Evolutionary conservation across 768 basidiomycete genomes (phyloP), one percentile per base, ranked within the genome.

Genomic region (Lactifluus volemus): DNA sequence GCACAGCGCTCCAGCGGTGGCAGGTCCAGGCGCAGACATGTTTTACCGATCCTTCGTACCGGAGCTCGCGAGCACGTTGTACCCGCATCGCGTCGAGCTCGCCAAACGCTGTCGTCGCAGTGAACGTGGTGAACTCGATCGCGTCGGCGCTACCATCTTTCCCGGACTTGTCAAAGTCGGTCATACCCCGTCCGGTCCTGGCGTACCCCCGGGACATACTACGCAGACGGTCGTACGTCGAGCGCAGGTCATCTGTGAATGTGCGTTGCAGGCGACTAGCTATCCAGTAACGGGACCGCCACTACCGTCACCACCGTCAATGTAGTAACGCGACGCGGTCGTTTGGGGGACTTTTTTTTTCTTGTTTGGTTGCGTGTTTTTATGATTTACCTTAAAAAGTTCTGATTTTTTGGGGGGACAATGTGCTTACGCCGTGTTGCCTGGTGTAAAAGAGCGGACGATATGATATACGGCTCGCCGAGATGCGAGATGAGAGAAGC

Each of bases 11-110:
- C 78, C 78, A 30, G 78, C 83, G 10, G 74, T 75, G 42, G 68
- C 77, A 0, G 75, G 81, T 17, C 82, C 81, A 12, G 69, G 71
- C 12, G 64, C 70, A 4, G 89, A 92, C 67, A 84, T 86, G 1
- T 93, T 92, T 70, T 93, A 92, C 70, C 84, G 89, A 30, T 85
- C 88, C 0, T 94, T 93, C 67, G 87, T 92, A 9, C 91, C 91
- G 3, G 91, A 93, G 68, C 73, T 93, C 17, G 88, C 84, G 5
- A 85, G 82, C 67, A 77, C 79, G 6, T 77, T 94, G n/a, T 82
- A 82, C 64, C 85, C 92, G 8, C 75, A 81, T 39, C 88, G 92
- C 71, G 86, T 93, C 59, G 92, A 94, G 70, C 82, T 93, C 47
- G 83, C 92, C 49, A 89, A 91, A 71, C 77, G 91, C 32, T 94